Base-by-base conservation (phyloP, 805 yeast species). In the Jamesozyma gamospora region DNA sequence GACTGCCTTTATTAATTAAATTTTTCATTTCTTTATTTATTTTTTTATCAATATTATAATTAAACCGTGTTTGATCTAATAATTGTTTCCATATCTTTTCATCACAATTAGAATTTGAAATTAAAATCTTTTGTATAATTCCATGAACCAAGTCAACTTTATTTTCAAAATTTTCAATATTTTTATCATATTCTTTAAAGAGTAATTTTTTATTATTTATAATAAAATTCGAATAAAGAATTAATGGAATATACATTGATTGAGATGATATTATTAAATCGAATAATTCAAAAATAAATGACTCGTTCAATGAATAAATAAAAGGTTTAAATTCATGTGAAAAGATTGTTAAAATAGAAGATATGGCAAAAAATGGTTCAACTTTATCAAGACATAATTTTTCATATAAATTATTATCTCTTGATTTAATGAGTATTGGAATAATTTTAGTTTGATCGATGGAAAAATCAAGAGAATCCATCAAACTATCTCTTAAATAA, bases 401-500 rank as follows among this genome's bases (percentile, higher is more conserved):
- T 3, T 58, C 55, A 36, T 61, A 67, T 7, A 77, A 53, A 3
- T 57, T 48, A 4, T 53, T 57, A 48, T 85, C 94, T 2, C 67
- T 60, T 2, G 51, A 47, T 19, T 63, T 65, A 4, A 86, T 44
- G 2, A 88, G 49, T 3, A 73, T 69, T 0, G 94, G 87, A 3
- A 92, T 73, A 16, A 88, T 58, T 15, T 64, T 58, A 41, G 87
- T 62, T 41, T 84, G 87, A 39, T 71, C 72, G 10, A 85, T 58
- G 1, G 95, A 71, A 8, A 82, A 72, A 21, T 72, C 70, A 31
- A 90, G 69, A 17, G 76, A 71, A 4, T 79, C 72, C 58, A 84
- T 69, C 94, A 90, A 82, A 55, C 77, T 92, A 60, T 90, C 98
- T 35, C 97, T 67, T 32, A 92, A 61, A 53, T 77, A 82, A 38